phyloP scores from a whole-genome alignment of 345 rosid genomes.

The Clausena lansium region DNA sequence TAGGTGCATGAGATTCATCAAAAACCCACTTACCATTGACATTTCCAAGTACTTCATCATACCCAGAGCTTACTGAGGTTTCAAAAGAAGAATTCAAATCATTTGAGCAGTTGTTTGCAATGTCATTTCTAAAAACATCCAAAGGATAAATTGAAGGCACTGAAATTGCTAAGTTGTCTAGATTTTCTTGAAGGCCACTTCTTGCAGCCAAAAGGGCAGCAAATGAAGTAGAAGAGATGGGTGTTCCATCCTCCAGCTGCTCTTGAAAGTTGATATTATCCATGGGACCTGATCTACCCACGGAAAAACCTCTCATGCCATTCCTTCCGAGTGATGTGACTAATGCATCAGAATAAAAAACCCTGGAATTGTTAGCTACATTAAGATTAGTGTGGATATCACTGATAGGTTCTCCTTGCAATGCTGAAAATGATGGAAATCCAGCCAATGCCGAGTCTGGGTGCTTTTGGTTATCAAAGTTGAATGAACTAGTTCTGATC shows the following conservation, averaged over 20 bases:
- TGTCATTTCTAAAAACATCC: constrained; percentile 31
- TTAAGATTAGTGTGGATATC: constrained; percentile 19
- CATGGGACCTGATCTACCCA: constrained; percentile 14
- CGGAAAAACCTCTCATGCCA: constrained; percentile 18
- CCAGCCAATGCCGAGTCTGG: constrained; percentile 28
- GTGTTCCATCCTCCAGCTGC: constrained; percentile 37
- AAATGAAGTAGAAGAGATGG: constrained; percentile 32
- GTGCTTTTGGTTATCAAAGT: constrained; percentile 32
- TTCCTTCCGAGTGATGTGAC: constrained; percentile 28
- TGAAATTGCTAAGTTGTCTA: constrained; percentile 18
- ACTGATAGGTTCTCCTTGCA: constrained; percentile 34
- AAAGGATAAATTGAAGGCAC: constrained; percentile 30
- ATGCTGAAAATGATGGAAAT: constrained; percentile 25
- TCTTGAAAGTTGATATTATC: constrained; percentile 28
- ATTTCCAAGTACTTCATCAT: constrained; percentile 33
- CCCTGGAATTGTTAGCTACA: constrained; percentile 13
- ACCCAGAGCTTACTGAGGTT: constrained; percentile 26
- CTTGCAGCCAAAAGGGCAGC: constrained; percentile 34
- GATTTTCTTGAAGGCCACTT: constrained; percentile 39
- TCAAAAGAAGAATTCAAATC: constrained; percentile 31
- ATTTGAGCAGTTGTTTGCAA: constrained; percentile 28
- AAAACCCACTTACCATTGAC: constrained; percentile 30
- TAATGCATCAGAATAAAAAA: constrained; percentile 23
- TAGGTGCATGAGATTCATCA: constrained; percentile 32
- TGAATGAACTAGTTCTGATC: constrained; percentile 28